phyloP scores from a whole-genome alignment of 768 basidiomycete species.

The Cantharellus anzutake region DNA sequence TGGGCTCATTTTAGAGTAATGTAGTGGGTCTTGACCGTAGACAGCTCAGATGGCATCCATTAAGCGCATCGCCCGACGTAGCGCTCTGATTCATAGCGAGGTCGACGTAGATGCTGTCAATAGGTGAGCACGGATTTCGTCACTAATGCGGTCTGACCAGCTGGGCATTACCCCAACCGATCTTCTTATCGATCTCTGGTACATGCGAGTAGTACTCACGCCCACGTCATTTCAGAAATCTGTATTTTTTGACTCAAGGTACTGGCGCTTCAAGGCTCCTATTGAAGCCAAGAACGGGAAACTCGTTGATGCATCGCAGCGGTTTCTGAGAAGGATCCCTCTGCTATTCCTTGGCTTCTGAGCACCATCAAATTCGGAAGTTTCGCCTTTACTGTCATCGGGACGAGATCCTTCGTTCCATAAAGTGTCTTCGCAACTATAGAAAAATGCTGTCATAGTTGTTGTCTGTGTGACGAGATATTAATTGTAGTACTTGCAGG shows the following conservation, averaged over 20 bases:
- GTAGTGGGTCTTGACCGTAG: too few species aligned
- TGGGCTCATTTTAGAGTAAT: too few species aligned
- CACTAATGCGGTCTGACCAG: not conserved
- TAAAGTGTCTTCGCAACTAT: slow-evolving; percentile 94
- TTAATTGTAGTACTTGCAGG: slow-evolving; percentile 44
- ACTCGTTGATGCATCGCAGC: slow-evolving; percentile 63
- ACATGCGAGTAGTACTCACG: slow-evolving; percentile 43
- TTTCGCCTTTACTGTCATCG: not conserved
- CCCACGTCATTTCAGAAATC: slow-evolving; percentile 39
- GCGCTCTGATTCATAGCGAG: slow-evolving; percentile 58
- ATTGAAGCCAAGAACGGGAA: slow-evolving; percentile 63
- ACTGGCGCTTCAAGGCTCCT: slow-evolving; percentile 74
- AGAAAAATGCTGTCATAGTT: slow-evolving; percentile 33
- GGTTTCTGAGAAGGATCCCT: slow-evolving; percentile 74
- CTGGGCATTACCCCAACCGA: not conserved
- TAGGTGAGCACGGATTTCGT: slow-evolving; percentile 40
- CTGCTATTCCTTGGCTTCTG: slow-evolving; percentile 53
- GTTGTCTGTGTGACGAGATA: not conserved
- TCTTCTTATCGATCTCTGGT: slow-evolving; percentile 77
- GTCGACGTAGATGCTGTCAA: slow-evolving; percentile 87
- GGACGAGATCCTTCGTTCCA: not conserved
- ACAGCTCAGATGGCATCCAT: not conserved
- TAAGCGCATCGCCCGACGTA: slow-evolving; percentile 93
- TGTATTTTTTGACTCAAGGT: slow-evolving; percentile 95
- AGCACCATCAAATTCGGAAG: slow-evolving; percentile 45